Base-by-base conservation (phyloP, 331 rosid species). In the Malus hybrid region DNA sequence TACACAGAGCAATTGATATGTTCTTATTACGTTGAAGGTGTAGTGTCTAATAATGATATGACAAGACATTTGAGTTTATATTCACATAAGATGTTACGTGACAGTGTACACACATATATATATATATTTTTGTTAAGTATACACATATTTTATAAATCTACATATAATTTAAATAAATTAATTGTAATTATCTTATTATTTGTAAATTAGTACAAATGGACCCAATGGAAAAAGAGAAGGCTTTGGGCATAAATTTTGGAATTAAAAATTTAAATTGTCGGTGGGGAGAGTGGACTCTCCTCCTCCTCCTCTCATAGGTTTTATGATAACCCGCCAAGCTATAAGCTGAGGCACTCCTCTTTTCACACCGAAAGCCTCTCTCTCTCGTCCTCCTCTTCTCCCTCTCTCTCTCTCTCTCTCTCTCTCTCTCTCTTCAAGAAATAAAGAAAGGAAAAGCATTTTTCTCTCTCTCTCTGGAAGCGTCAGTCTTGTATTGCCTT, bases 321-420 rank as follows among this genome's bases (percentile, higher is more conserved):
- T 82, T 84, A 70, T 87, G 68, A 79, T 74, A 63, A 81, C 67
- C 82, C 80, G 87, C 85, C 78, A 84, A 89, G 89, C 84, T 67
- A 24, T 80, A 84, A 83, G 80, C 36, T 63, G 7, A 48, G 14
- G 72, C 70, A 67, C 77, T n/a, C 30, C 76, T 73, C 76, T 63
- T 58, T 68, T 34, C n/a, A 56, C 75, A 58, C 85, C 85, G 66
- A 66, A 71, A 71, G 13, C 10, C 26, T n/a, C 8, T 62, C 7
- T 14, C 64, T 22, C 36, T 9, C 12, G 0, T 9, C 12, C 44
- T 39, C 44, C 11, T 7, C 3, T 29, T 29, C 30, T 22, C 63
- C 2, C 29, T n/a, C 24, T 7, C 28, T 56, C 14, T 56, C 62
- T 56, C 62, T 56, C 28, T 56, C 14, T 56, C 62, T 56, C 62